Evolutionary conservation across 306 rosid species (phyloP), one percentile per base, ranked within the genome.

Genomic region (Fragaria nilgerrensis): DNA sequence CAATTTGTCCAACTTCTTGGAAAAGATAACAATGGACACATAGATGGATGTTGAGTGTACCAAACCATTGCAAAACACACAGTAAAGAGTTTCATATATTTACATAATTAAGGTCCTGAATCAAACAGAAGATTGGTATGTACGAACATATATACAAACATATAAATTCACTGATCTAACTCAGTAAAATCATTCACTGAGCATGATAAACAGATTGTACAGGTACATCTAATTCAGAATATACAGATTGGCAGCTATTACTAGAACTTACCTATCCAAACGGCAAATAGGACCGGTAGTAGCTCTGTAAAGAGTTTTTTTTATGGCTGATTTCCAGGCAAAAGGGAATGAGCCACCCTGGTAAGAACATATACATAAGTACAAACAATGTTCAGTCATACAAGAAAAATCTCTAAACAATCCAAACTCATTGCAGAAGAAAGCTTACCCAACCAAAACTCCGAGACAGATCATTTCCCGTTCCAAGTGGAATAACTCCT

Each of bases 301-400:
- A 62, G 98, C 98, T 81, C 74, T 88, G 82, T 61, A 65, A 6
- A 96, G 89, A 84, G 83, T 84, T 88, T 82, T 89, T 79, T 92
- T 96, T 59, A 96, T 85, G 65, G 96, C 98, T 68, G 97, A 80
- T 76, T 79, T 96, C 99, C 99, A 92, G 64, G 88, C 88, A 85
- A 84, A 96, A 82, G 99, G 99, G 82, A 96, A 92, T 45, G 98
- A 91, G 82, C 99, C 99, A 76, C 99, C 99, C 99, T 96, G 85
- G 78, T 65, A 66, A 79, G 20, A 80, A 65, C 66, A 85, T 41
- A 75, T 61, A 76, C 43, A 39, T 39, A 32, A 32, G 3, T 32
- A 32, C 36, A 32, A 32, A 15, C 77, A 79, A 59, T 41, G 76
- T 75, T 84, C 84, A 84, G 80, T 52, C 70, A 76, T 70, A 68